A percentile compares a stretch with the other conserved stretches of the same genome.
phyloP scores from a whole-genome alignment of 768 basidiomycete species.

The Hemileccinum rubropunctum region DNA sequence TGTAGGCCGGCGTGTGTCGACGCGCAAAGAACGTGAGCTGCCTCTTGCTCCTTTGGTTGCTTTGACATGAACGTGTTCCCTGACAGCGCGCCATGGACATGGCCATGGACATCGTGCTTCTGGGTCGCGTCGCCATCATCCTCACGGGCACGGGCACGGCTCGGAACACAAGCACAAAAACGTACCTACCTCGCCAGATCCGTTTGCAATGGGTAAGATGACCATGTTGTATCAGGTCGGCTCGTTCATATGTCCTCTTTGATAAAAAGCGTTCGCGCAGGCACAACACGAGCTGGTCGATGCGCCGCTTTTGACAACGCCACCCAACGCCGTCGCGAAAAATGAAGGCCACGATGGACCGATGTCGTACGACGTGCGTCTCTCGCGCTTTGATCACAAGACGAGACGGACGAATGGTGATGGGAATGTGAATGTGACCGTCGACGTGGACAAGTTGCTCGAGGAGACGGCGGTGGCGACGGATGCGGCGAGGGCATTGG shows the following conservation, averaged over 20 bases:
- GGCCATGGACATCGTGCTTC: slow-evolving; percentile 8
- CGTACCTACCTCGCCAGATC: slow-evolving; percentile 7
- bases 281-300: slow-evolving; percentile 7
- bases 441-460: slow-evolving; percentile 10
- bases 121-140: slow-evolving; percentile 9
- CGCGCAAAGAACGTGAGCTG: slow-evolving; percentile 18
- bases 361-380: too few species aligned
- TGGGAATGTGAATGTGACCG: slow-evolving; percentile 7
- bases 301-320: not conserved
- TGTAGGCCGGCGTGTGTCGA: not conserved
- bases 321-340: not conserved
- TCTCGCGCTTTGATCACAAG: too few species aligned
- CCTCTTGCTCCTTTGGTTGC: not conserved
- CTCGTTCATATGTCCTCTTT: not conserved
- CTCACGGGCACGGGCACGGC: not conserved
- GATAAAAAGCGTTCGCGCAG: slow-evolving; percentile 21
- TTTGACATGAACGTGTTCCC: not conserved
- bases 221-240: too few species aligned
- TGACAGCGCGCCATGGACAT: slow-evolving; percentile 5
- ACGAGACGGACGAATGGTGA: not conserved
- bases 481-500: slow-evolving; percentile 14
- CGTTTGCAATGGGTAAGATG: slow-evolving; percentile 22
- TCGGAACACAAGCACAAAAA: slow-evolving; percentile 5
- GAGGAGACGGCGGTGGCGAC: slow-evolving; percentile 17
- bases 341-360: too few species aligned